Base-by-base conservation (phyloP, 805 yeast species). In the Clavispora carvajalis region DNA sequence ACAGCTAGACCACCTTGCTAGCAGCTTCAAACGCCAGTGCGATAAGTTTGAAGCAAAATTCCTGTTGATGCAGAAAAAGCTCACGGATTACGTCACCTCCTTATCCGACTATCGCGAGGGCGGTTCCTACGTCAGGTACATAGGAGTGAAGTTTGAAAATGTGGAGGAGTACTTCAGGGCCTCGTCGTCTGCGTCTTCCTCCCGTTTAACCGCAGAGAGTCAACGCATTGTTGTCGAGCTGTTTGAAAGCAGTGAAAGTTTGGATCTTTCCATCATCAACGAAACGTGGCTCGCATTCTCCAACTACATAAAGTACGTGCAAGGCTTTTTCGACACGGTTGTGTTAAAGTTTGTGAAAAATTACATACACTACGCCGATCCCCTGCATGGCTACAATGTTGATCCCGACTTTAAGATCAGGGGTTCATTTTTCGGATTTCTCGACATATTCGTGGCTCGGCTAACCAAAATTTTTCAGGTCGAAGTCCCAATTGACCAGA, bases 261-360 rank as follows among this genome's bases (percentile, higher is more conserved):
- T 69, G 40, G 74, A 69, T 38, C 55, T 66, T 33, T 62, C 73
- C 12, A 58, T 67, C 22, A 54, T 67, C 34, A 69, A 63, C 49
- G 74, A 69, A 45, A 59, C 73, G 0, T 69, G 74, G 74, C 53
- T 68, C 35, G 66, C 69, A 5, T 53, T 69, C 18, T 45, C 55
- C 26, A 69, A 69, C 45, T 66, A 62, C 42, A 51, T 68, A 15
- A 50, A 51, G 11, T 67, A 62, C 40, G 46, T 67, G 21, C 59
- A 62, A 21, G 69, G 56, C 7, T 44, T 59, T 15, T 62, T 65
- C 45, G 41, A 53, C 25, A 54, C 49, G 17, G 59, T 56, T 34
- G 47, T 68, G 34, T 44, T 54, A 13, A 66, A 59, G 45, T 67
- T 69, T 43, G 63, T 63, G 21, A 59, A 57, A 33, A 69, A 67